Percentiles rank a stretch among this genome's conserved stretches.
Conservation (phyloP, 1,139 yeast species). For the Candida albicans region DNA sequence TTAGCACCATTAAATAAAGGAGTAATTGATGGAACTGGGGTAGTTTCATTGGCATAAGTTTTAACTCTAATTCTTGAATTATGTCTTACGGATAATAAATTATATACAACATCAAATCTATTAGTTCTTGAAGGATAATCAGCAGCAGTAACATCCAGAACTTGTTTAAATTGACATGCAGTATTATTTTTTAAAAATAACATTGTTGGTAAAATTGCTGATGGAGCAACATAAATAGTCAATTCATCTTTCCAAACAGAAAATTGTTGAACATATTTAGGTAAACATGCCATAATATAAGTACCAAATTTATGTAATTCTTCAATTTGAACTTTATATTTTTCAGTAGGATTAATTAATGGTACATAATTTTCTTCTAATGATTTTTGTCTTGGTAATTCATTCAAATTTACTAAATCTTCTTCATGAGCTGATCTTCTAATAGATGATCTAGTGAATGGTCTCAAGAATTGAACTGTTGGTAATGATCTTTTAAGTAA, state of each 20-base stretch:
- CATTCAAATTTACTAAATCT: constrained; percentile 38
- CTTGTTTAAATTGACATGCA: constrained; percentile 74
- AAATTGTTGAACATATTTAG: constrained; percentile 80
- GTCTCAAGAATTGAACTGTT: constrained; percentile 8
- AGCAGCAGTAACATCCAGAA: constrained; percentile 82
- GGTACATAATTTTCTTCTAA: constrained; percentile 44
- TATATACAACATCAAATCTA: constrained; percentile 86
- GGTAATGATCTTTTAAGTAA: constrained; percentile 5
- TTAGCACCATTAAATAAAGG: constrained; percentile 76
- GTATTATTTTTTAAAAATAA: constrained; percentile 76
- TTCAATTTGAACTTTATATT: constrained; percentile 65
- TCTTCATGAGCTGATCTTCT: constrained; percentile 20
- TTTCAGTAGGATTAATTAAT: constrained; percentile 76
- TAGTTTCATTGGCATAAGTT: constrained; percentile 82
- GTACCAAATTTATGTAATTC: constrained; percentile 83
- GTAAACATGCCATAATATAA: constrained; percentile 75
- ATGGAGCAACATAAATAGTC: constrained; percentile 73
- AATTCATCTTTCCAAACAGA: constrained; percentile 92
- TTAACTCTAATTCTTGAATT: constrained; percentile 87
- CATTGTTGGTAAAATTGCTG: constrained; percentile 69
- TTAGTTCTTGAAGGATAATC: constrained; percentile 84
- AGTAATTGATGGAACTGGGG: constrained; percentile 77
- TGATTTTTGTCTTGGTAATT: constrained; percentile 42
- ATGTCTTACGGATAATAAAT: constrained; percentile 76
- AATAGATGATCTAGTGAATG: constrained; percentile 12